phyloP scores from a whole-genome alignment of 352 stramenopile species.

The Peronospora belbahrii region DNA sequence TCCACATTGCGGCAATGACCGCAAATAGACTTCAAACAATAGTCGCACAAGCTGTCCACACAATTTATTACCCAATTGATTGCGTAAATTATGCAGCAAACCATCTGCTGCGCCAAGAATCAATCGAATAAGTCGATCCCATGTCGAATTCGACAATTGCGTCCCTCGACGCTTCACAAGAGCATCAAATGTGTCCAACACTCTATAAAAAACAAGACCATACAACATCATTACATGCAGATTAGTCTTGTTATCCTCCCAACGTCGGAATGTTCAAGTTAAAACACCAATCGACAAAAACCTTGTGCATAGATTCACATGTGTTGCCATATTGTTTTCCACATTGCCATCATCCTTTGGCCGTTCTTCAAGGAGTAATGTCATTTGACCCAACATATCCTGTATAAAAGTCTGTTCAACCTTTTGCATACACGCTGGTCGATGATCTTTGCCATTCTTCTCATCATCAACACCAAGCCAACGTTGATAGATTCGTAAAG shows the following conservation, averaged over 20 bases:
- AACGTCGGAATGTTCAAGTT: not conserved
- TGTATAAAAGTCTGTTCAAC: constrained; percentile 82
- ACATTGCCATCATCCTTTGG: constrained; percentile 16
- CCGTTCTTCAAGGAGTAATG: constrained; percentile 79
- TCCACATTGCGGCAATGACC: constrained; percentile 60
- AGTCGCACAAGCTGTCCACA: constrained; percentile 70
- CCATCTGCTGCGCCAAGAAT: constrained; percentile 69
- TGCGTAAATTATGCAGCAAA: constrained; percentile 67
- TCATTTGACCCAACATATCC: constrained; percentile 84
- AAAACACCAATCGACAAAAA: constrained; percentile 1
- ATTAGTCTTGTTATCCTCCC: too few relatives aligned
- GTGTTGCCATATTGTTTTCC: constrained; percentile 44
- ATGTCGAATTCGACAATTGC: constrained; percentile 62
- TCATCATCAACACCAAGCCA: constrained; percentile 63
- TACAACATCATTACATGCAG: too few relatives aligned
- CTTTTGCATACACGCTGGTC: constrained; percentile 70
- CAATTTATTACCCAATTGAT: constrained; percentile 62
- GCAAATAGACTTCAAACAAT: constrained; percentile 72
- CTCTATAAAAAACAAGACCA: constrained; percentile 26
- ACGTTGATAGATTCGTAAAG: constrained; percentile 71
- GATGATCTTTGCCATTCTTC: constrained; percentile 33
- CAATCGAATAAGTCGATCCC: constrained; percentile 76
- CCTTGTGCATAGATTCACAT: constrained; percentile 66
- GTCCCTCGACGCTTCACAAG: constrained; percentile 58
- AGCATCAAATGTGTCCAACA: constrained; percentile 73